phyloP scores from a whole-genome alignment of 371 early-diverging fungal species.

The Nematocida sp. region DNA sequence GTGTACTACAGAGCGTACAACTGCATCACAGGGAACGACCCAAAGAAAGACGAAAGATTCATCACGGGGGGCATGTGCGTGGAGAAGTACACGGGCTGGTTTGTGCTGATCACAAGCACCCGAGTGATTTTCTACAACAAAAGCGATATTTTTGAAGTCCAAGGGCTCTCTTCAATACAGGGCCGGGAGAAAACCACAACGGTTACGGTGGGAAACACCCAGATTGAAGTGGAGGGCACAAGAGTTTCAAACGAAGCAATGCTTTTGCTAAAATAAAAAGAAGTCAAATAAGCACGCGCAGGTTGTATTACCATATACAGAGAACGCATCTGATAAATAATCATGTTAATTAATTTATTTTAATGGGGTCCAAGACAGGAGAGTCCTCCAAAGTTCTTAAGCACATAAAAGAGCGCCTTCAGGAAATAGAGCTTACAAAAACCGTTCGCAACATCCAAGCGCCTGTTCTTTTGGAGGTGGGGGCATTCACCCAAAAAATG shows the following conservation, averaged over 20 bases:
- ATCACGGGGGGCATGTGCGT: slow-evolving; percentile 33
- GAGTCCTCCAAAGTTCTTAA: slow-evolving; percentile 11
- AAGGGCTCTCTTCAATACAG: not conserved
- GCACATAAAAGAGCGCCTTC: slow-evolving; percentile 14
- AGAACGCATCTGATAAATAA: too few species aligned
- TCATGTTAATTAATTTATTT: not conserved
- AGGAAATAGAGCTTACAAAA: slow-evolving; percentile 38
- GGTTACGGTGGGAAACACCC: not conserved
- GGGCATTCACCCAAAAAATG: slow-evolving; percentile 21
- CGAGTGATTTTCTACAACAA: slow-evolving; percentile 43
- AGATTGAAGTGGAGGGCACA: slow-evolving; percentile 22
- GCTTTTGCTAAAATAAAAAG: not conserved
- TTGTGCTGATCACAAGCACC: slow-evolving; percentile 13
- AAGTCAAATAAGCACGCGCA: too few species aligned
- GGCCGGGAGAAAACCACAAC: not conserved
- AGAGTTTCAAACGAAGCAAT: not conserved
- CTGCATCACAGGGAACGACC: not conserved
- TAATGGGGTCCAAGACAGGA: not conserved
- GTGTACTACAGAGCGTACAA: slow-evolving; percentile 37
- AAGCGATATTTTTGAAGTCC: slow-evolving; percentile 4
- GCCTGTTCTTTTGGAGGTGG: not conserved
- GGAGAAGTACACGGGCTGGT: slow-evolving; percentile 26
- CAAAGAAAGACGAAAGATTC: slow-evolving; percentile 13
- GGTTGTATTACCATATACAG: not conserved
- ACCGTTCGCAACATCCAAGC: slow-evolving; percentile 20